Conservation (phyloP, 169 alveolate genomes). For the Plasmodium vinckei region DNA sequence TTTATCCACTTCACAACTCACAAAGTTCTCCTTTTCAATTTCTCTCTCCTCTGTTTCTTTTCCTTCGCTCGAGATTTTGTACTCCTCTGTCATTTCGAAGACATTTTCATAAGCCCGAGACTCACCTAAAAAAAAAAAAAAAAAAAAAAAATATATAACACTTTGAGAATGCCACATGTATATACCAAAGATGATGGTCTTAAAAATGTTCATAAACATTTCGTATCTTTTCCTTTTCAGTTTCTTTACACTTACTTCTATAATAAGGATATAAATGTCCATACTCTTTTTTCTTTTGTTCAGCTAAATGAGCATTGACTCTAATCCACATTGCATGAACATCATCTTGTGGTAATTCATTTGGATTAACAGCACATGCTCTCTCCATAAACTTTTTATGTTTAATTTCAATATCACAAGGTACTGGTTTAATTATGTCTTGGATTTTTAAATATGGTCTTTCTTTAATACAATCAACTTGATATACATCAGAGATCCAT, state of each 20-base stretch:
- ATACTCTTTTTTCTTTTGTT: constrained; percentile 75
- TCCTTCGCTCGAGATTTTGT: neutral
- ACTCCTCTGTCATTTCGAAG: neutral
- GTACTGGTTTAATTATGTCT: constrained; percentile 88
- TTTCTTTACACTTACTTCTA: constrained; percentile 1
- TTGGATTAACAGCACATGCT: constrained; percentile 88
- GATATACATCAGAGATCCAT: constrained; percentile 89
- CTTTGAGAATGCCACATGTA: neutral
- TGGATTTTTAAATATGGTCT: constrained; percentile 87
- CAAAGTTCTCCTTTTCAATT: neutral
- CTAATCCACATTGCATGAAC: constrained; percentile 92
- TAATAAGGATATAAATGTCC: constrained; percentile 62
- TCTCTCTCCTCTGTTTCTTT: constrained; percentile 1
- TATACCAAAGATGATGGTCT: neutral
- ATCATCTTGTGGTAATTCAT: constrained; percentile 90
- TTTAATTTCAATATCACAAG: constrained; percentile 88
- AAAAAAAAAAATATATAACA: neutral
- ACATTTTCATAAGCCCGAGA: constrained; percentile 3
- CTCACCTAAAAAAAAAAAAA: constrained; percentile 8
- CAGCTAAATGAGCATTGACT: constrained; percentile 88
- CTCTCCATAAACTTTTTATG: constrained; percentile 85
- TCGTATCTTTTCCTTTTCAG: neutral
- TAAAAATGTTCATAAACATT: neutral
- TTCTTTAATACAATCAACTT: constrained; percentile 89
- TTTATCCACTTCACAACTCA: too few relatives aligned